Base-by-base conservation (phyloP, 2,329 filamentous ascomycete genomes). In the Karstenula rhodostoma region DNA sequence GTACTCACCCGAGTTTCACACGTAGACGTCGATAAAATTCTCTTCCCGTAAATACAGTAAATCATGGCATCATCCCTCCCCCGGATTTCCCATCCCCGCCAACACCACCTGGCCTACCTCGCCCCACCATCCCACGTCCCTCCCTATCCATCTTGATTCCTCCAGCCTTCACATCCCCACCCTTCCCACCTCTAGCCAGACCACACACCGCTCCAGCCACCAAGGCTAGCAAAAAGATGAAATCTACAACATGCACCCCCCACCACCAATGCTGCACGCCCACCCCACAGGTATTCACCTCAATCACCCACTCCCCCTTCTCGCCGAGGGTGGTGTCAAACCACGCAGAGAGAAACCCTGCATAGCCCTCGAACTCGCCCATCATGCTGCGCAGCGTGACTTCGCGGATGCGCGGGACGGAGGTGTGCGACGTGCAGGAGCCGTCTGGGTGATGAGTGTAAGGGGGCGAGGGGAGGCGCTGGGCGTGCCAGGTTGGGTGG, bases 311-410 rank as follows among this genome's bases (percentile, higher is more conserved):
- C 75, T 91, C 87, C 65, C 85, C 85, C 90, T 93, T 97, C 74
- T 90, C 87, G 0, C 89, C 1, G 1, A 79, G 77, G 2, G 84
- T 81, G 58, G 86, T 78, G 75, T 98, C 92, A 73, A 94, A 98
- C 94, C 94, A 99, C 0, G 91, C 85, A 63, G 91, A 95, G 43
- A 99, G 79, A 44, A 99, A 82, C 0, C 93, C 95, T 0, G 93
- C 93, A 74, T 97, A 95, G 22, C 95, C 95, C n/a, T 88, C 90
- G 78, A 91, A 99, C 58, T 92, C 91, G 58, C 95, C 95, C 95
- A 99, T 99, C 93, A 99, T 98, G 77, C 93, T 97, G 60, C 94
- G 89, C 2, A 99, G 91, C 0, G 95, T 99, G 65, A 98, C 88
- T 79, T 99, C 95, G 29, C 94, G 85, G 6, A 97, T 82, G 0